Conservation (phyloP, 2,329 filamentous ascomycete species). For the Alternaria hordeiaustralica region DNA sequence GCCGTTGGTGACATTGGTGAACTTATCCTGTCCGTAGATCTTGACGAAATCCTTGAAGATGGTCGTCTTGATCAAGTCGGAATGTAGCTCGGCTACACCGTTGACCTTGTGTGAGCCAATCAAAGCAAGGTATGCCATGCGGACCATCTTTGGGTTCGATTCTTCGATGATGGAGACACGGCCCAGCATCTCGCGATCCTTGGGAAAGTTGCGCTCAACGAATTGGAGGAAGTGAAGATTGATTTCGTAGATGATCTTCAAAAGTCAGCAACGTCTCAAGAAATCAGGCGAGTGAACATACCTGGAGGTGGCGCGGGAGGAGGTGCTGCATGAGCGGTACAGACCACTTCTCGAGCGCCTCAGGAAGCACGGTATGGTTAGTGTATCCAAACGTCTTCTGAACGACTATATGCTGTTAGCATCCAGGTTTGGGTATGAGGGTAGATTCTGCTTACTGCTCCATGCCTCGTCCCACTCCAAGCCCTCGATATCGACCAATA, state of each 20-base stretch:
- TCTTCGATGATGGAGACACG: constrained; percentile 98
- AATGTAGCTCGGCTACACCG: constrained; percentile 95
- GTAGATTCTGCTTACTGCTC: constrained; percentile 63
- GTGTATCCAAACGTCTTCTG: constrained; percentile 85
- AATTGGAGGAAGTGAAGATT: constrained; percentile 91
- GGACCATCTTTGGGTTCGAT: constrained; percentile 94
- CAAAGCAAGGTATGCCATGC: constrained; percentile 94
- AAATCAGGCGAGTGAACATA: constrained; percentile 5
- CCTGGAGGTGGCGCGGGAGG: constrained; percentile 86
- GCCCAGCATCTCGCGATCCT: constrained; percentile 82
- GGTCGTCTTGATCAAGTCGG: constrained; percentile 97
- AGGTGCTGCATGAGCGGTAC: constrained; percentile 91
- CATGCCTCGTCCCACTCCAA: constrained; percentile 94
- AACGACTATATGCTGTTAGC: constrained; percentile 50
- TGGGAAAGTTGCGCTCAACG: constrained; percentile 89
- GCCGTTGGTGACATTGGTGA: constrained; percentile 98
- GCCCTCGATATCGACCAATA: constrained; percentile 86
- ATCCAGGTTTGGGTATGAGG: not conserved
- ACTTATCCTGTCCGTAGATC: constrained; percentile 95
- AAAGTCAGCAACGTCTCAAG: constrained; percentile 6
- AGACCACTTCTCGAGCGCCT: constrained; percentile 98
- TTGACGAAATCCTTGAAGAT: constrained; percentile 99
- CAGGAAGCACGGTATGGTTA: constrained; percentile 96
- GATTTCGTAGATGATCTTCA: constrained; percentile 94
- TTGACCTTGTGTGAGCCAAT: constrained; percentile 99